Base-by-base conservation (phyloP, 1,139 yeast species). In the Debaryomyces nepalensis region DNA sequence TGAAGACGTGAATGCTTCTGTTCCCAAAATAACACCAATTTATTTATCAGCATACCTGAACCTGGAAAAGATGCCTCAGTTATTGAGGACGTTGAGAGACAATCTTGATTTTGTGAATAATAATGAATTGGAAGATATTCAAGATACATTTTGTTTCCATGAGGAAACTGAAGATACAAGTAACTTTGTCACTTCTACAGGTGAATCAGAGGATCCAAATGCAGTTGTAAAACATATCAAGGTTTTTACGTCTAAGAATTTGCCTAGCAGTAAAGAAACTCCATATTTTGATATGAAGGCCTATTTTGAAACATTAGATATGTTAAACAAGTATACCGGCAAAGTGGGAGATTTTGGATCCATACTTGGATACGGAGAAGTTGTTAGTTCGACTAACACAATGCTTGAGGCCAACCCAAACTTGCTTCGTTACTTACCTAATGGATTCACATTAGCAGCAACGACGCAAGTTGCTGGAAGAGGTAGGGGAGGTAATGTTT, bases 401-500 rank as follows among this genome's bases (percentile, higher is more conserved):
- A 66, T 93, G 57, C 68, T 93, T 50, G 97, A 91, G 55, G 75
- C 77, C 37, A 93, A 93, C 60, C 77, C 81, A 39, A 58, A 70
- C 9, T 60, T 88, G 42, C 65, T 91, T 42, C 67, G 73, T 11
- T 54, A 68, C 22, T 63, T 87, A 15, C 96, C 97, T 0, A 74
- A 81, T 32, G 97, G 97, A 0, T 73, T 83, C 36, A 70, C 85
- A 0, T 68, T 82, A n/a, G 76, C 85, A 3, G 96, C 95, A 1
- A 82, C 93, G 1, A 79, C 87, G 2, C 99, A 95, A 60, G 83
- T 88, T 1, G 79, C 90, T 0, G 99, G 99, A 1, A 74, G 95
- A 40, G 99, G 99, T 1, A 79, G 99, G 46, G 96, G 97, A 5
- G 95, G 95, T 2, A 95, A 95, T 54, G 84, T 84, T 1, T 95